phyloP scores from a whole-genome alignment of 345 rosid species.

The Limnanthes douglasii region DNA sequence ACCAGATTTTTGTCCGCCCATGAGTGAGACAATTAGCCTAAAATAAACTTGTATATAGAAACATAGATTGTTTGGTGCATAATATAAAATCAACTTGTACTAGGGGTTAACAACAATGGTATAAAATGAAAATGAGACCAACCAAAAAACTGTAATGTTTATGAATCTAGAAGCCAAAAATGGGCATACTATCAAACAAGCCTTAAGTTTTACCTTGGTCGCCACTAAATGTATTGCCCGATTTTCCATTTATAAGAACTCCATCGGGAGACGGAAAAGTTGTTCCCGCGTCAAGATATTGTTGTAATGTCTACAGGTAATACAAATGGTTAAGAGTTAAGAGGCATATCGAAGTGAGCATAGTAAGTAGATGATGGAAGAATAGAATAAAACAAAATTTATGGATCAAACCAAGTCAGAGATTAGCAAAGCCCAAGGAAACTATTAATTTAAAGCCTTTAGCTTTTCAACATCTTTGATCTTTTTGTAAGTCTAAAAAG shows the following conservation, averaged over 20 bases:
- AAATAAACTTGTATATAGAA: too few relatives aligned
- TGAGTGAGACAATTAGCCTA: too few relatives aligned
- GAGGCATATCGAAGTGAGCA: background rate
- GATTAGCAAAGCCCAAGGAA: too few relatives aligned
- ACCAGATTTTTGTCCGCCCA: too few relatives aligned
- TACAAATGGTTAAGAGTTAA: background rate
- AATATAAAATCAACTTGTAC: too few relatives aligned
- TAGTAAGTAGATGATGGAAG: background rate
- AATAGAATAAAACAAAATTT: background rate
- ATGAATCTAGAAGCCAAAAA: too few relatives aligned
- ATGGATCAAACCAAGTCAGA: background rate
- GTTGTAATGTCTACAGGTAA: constrained; percentile 28
- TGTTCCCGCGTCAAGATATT: constrained; percentile 50
- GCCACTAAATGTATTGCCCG: constrained; percentile 28
- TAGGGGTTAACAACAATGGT: too few relatives aligned
- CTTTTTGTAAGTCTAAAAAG: too few relatives aligned
- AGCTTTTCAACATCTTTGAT: too few relatives aligned
- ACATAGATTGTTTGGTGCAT: too few relatives aligned
- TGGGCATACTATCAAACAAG: background rate
- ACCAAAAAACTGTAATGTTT: background rate
- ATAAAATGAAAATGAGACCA: background rate
- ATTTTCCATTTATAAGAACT: constrained; percentile 48
- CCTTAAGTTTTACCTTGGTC: constrained; percentile 34
- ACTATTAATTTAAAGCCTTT: too few relatives aligned
- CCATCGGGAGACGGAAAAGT: constrained; percentile 56